Evolutionary conservation across 2,329 filamentous ascomycete genomes (phyloP).

Genomic region (Aspergillus sp.): DNA sequence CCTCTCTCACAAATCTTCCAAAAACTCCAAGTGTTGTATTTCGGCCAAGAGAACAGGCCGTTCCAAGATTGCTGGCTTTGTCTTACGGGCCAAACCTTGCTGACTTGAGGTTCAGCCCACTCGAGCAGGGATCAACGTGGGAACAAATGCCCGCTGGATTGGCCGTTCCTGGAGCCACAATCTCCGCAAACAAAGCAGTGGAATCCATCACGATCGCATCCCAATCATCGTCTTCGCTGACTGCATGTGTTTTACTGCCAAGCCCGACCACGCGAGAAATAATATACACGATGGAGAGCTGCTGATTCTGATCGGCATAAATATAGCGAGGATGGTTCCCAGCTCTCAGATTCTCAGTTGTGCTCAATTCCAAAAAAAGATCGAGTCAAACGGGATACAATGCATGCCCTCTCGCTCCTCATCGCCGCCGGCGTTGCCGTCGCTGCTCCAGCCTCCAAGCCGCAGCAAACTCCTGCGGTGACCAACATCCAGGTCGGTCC

Average conservation of each 20-base stretch:
- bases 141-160: constrained; percentile 6
- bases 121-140: constrained; percentile 10
- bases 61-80: background rate
- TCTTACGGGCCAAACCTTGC: background rate
- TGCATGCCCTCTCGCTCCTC: constrained; percentile 15
- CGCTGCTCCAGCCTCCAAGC: constrained; percentile 13
- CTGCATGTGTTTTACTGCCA: constrained; percentile 9
- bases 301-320: constrained; percentile 1
- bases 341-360: background rate
- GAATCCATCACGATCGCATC: constrained; percentile 1
- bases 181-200: background rate
- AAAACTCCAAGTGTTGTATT: too few species aligned
- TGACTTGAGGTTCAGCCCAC: background rate
- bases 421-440: constrained; percentile 11
- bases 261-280: background rate
- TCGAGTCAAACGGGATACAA: background rate
- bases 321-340: background rate
- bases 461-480: background rate
- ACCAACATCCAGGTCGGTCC: constrained; percentile 23
- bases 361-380: background rate
- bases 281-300: background rate
- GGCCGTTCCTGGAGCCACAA: constrained; percentile 1
- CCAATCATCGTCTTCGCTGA: constrained; percentile 5
- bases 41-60: background rate
- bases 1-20: too few species aligned